Evolutionary conservation across 768 basidiomycete species (phyloP).

Genomic region (Calocybe cyanea): DNA sequence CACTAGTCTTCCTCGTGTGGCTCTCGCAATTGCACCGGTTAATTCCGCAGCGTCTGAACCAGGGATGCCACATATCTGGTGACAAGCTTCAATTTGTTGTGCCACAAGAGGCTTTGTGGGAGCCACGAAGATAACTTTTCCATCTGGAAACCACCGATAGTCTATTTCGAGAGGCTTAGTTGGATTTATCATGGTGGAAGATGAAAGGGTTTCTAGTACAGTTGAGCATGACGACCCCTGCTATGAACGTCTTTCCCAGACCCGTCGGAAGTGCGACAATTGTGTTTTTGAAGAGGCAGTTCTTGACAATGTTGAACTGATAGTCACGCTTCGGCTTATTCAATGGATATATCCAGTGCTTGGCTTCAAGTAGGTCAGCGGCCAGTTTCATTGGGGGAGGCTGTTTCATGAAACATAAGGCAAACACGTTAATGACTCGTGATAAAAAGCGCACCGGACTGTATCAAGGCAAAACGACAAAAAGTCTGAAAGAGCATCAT

Average conservation of each 20-base stretch:
- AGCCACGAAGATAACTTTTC: conserved; percentile 92
- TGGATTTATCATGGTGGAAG: background rate
- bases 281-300: conserved; percentile 87
- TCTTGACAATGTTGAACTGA: conserved; percentile 88
- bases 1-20: conserved; percentile 58
- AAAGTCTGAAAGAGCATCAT: background rate
- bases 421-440: background rate
- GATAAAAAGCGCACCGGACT: conserved; percentile 29
- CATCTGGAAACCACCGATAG: conserved; percentile 90
- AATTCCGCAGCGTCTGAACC: conserved; percentile 81
- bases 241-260: conserved; percentile 96
- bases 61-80: conserved; percentile 90
- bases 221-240: conserved; percentile 94
- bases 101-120: conserved; percentile 95
- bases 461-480: background rate
- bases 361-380: conserved; percentile 73
- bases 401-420: conserved; percentile 29
- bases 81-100: conserved; percentile 93
- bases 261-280: conserved; percentile 95
- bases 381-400: conserved; percentile 73
- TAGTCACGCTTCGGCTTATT: conserved; percentile 89
- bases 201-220: conserved; percentile 39
- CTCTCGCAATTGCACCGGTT: conserved; percentile 66
- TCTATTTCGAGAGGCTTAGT: conserved; percentile 37
- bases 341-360: conserved; percentile 89